phyloP scores from a whole-genome alignment of 169 alveolate genomes.

The Plasmodium knowlesi region DNA sequence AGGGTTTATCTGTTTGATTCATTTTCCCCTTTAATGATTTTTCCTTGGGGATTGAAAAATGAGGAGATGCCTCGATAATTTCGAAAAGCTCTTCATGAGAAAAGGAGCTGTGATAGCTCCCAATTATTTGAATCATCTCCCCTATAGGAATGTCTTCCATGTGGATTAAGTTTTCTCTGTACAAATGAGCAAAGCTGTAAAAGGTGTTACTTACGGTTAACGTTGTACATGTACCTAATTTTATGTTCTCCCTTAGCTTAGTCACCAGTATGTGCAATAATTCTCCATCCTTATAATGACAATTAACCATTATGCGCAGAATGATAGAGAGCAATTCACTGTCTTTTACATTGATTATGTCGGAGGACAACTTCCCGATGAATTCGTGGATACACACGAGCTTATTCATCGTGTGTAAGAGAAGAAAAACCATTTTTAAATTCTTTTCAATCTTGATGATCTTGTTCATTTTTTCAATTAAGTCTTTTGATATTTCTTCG shows the following conservation, averaged over 20 bases:
- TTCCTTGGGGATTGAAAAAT: neutral
- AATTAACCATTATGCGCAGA: constrained; percentile 20
- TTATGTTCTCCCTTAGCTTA: constrained; percentile 26
- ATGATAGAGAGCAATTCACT: constrained; percentile 48
- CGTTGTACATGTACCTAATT: constrained; percentile 23
- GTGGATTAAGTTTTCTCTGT: constrained; percentile 9
- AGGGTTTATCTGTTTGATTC: neutral
- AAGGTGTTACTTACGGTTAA: constrained; percentile 56
- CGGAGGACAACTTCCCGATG: neutral
- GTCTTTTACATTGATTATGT: constrained; percentile 30
- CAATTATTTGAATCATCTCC: constrained; percentile 6
- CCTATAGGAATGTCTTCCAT: constrained; percentile 9
- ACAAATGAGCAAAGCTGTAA: constrained; percentile 16
- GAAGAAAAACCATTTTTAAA: constrained; percentile 25
- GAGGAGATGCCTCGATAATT: neutral
- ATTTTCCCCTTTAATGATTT: neutral
- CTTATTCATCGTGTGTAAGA: constrained; percentile 39
- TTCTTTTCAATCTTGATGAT: constrained; percentile 16
- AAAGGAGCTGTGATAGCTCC: constrained; percentile 12
- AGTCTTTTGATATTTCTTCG: constrained; percentile 19
- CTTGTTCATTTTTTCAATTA: neutral
- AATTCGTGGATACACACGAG: constrained; percentile 38
- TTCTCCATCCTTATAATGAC: neutral
- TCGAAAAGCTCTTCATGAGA: constrained; percentile 22
- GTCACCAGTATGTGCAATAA: neutral